These are phyloP conservation scores for carrot (Daucus carota) DNA, from an alignment of 129 eudicot genomes.

Conservation along the genomic window DNA sequence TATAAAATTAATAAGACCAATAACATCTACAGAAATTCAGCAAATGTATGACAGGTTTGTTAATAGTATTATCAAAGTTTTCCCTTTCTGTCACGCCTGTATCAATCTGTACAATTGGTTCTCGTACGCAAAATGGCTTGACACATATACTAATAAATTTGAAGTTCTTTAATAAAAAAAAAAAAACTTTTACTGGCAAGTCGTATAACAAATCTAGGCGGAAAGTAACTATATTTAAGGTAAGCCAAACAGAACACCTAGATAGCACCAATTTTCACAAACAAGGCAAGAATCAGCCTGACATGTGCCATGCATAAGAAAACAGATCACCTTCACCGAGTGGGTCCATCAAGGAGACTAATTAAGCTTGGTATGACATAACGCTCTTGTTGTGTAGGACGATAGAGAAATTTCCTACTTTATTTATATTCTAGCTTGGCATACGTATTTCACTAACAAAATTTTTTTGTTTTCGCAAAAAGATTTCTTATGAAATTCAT, in stretches of 20 bases:
- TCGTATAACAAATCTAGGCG: neutral
- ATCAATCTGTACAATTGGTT: neutral
- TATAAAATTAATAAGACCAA: neutral
- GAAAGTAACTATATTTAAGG: neutral
- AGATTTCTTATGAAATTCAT: constrained; percentile 5
- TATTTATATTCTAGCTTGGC: neutral
- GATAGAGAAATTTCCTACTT: neutral
- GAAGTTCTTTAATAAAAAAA: too few species aligned
- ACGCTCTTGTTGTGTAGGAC: neutral
- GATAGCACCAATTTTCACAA: constrained; percentile 18
- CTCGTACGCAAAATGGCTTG: neutral
- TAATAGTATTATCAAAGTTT: neutral
- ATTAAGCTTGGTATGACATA: neutral
- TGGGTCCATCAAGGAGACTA: neutral
- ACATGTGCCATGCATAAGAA: constrained; percentile 10
- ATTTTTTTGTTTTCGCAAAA: constrained; percentile 1
- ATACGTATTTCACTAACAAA: neutral
- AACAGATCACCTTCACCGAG: constrained; percentile 1
- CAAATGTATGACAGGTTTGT: neutral
- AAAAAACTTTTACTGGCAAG: neutral
- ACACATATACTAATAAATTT: neutral
- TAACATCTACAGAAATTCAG: neutral
- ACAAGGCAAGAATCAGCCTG: constrained; percentile 19
- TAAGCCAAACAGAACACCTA: neutral
- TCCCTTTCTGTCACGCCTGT: constrained; percentile 4